These are phyloP conservation scores for Epithemia pelagica DNA, from an alignment of 108 stramenopile genomes.

Conservation along the genomic window DNA sequence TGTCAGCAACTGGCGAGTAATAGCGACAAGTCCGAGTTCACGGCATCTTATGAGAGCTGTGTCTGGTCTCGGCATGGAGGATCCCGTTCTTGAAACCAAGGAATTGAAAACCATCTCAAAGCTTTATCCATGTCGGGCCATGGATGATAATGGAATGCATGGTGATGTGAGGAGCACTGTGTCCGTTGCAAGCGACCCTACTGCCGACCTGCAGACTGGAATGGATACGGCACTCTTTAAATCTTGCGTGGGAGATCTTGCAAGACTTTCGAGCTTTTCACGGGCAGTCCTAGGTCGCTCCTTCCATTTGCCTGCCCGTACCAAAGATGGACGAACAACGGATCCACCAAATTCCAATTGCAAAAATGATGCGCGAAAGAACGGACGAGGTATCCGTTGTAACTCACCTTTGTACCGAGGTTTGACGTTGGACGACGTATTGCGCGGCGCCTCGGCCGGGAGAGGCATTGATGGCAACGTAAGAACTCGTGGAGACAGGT, in stretches of 20 bases:
- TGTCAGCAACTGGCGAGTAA: neutral
- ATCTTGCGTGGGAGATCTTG: neutral
- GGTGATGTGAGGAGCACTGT: neutral
- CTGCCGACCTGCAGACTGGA: neutral
- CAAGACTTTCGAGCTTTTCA: neutral
- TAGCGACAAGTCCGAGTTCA: neutral
- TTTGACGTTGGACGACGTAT: neutral
- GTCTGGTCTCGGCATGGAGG: neutral
- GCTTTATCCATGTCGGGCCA: no score
- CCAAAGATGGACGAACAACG: no score
- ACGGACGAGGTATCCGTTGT: neutral
- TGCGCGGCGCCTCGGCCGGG: neutral
- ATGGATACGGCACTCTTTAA: neutral
- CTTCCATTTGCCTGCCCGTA: neutral
- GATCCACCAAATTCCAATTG: no score
- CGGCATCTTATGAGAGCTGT: slow-evolving; percentile 1
- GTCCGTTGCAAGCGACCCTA: neutral
- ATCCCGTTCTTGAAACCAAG: neutral
- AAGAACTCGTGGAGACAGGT: neutral
- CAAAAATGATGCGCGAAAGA: neutral
- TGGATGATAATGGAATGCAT: no score
- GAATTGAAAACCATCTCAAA: no score
- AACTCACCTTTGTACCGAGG: neutral
- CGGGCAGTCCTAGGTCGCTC: neutral
- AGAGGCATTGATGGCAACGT: neutral